These are phyloP conservation scores for Blastobotrys americana DNA, from an alignment of 805 yeast genomes.

Conservation along the genomic window DNA sequence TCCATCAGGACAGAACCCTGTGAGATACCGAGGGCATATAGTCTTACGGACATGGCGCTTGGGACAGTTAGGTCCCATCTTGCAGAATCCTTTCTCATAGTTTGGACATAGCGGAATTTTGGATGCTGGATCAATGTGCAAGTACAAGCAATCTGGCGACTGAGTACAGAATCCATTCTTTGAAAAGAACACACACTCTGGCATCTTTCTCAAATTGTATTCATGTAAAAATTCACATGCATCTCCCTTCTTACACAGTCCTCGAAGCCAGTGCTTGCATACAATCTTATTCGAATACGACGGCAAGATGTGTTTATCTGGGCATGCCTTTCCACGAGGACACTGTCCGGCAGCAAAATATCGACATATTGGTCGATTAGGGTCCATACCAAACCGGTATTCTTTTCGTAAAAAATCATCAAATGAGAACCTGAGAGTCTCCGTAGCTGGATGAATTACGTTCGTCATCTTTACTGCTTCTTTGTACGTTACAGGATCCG, in stretches of 20 bases:
- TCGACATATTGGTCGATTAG: conserved; percentile 83
- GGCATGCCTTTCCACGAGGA: conserved; percentile 80
- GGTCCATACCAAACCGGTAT: conserved; percentile 74
- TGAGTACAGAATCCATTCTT: conserved; percentile 72
- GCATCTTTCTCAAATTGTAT: conserved; percentile 89
- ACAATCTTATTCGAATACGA: conserved; percentile 71
- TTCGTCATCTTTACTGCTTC: conserved; percentile 8
- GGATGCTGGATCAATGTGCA: conserved; percentile 83
- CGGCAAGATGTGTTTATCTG: conserved; percentile 73
- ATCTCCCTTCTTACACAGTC: conserved; percentile 92
- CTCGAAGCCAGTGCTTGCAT: conserved; percentile 97
- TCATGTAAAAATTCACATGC: conserved; percentile 96
- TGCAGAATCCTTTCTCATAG: conserved; percentile 85
- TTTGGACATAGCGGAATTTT: conserved; percentile 83
- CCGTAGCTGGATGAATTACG: conserved; percentile 36
- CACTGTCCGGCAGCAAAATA: conserved; percentile 64
- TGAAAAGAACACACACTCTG: conserved; percentile 85
- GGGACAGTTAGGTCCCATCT: conserved; percentile 80
- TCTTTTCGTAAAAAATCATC: conserved; percentile 79
- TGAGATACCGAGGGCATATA: conserved; percentile 69
- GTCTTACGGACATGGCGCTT: conserved; percentile 71
- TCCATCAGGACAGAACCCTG: conserved; percentile 93
- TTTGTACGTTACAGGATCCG: no score
- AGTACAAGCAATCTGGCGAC: conserved; percentile 86
- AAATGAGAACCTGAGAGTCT: conserved; percentile 50